These are phyloP conservation scores for Aspergillus japonicus DNA, from an alignment of 2,329 filamentous ascomycete genomes.

Conservation along the genomic window DNA sequence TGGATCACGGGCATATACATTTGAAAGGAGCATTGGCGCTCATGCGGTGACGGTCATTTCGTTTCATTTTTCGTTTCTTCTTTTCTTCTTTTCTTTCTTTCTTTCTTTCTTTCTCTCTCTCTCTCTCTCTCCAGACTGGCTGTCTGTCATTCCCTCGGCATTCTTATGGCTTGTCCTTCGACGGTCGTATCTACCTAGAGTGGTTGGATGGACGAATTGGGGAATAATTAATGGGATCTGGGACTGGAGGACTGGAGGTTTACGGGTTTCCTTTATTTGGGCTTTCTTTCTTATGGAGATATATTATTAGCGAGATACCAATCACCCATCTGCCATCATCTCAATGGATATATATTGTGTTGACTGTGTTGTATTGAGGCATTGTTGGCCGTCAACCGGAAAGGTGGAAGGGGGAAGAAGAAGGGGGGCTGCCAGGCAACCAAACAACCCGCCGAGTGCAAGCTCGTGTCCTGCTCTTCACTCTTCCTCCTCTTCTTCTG, in stretches of 20 bases:
- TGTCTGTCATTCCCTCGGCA: not conserved
- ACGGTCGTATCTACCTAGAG: not conserved
- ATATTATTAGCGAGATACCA: conserved; percentile 7
- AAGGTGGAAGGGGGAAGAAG: not conserved
- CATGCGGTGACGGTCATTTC: conserved; percentile 5
- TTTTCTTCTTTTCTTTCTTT: not conserved
- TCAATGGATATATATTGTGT: not conserved
- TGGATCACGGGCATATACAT: not conserved
- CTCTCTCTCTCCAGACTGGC: not conserved
- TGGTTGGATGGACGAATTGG: not conserved
- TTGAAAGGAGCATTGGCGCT: not conserved
- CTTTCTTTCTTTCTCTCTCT: not conserved
- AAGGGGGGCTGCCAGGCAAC: not conserved
- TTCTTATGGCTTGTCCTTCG: not conserved
- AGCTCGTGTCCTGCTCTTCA: too few relatives aligned
- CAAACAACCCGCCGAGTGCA: not conserved
- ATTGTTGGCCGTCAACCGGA: not conserved
- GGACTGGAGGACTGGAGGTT: not conserved
- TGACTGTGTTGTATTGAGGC: too few relatives aligned
- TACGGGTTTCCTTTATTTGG: not conserved
- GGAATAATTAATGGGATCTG: not conserved
- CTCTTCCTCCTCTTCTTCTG: not conserved
- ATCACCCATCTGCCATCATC: not conserved
- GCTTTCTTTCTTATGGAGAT: conserved; percentile 3
- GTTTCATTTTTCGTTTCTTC: conserved; percentile 4